A percentile compares a stretch with the other conserved stretches of the same genome.
Conservation (phyloP, 2,329 filamentous ascomycete genomes). For the Verruconis gallopava region DNA sequence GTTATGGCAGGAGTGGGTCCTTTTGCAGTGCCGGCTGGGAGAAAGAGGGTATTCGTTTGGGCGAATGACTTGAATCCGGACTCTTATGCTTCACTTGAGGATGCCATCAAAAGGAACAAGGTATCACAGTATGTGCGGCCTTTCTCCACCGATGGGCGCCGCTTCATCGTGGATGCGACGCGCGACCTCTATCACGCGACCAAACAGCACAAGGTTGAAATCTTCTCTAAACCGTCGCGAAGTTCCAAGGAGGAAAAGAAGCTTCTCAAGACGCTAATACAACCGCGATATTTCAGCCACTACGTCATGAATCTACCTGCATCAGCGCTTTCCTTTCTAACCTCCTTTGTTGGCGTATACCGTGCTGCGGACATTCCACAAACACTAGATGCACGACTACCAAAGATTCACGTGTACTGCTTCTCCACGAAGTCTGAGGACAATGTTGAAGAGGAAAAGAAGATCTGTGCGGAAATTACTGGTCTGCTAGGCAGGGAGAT, state of each 20-base stretch:
- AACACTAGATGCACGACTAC: conserved; percentile 46
- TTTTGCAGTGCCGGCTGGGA: conserved; percentile 84
- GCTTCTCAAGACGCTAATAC: conserved; percentile 26
- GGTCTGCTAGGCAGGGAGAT: conserved; percentile 47
- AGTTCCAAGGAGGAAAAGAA: conserved; percentile 12
- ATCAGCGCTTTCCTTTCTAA: conserved; percentile 72
- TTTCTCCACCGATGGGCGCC: conserved; percentile 69
- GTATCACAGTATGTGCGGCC: conserved; percentile 57
- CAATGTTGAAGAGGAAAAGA: conserved; percentile 43
- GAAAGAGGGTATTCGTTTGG: conserved; percentile 83
- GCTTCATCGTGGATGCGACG: conserved; percentile 63
- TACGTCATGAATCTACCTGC: conserved; percentile 98
- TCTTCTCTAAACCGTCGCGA: conserved; percentile 7
- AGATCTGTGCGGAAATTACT: conserved; percentile 56
- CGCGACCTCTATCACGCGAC: conserved; percentile 34
- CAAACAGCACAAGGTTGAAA: conserved; percentile 3
- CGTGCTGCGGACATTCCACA: conserved; percentile 23
- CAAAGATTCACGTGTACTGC: conserved; percentile 86
- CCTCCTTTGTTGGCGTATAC: conserved; percentile 68
- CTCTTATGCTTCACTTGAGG: conserved; percentile 58
- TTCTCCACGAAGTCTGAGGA: conserved; percentile 75
- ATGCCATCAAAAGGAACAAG: conserved; percentile 67
- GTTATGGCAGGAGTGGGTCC: conserved; percentile 96
- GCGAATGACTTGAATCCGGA: conserved; percentile 96
- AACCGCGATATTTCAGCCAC: conserved; percentile 72